A percentile compares a stretch with the other conserved stretches of the same genome.
These are phyloP conservation scores for Diutina ranongensis DNA, from an alignment of 1,139 yeast species.

Conservation along the genomic window DNA sequence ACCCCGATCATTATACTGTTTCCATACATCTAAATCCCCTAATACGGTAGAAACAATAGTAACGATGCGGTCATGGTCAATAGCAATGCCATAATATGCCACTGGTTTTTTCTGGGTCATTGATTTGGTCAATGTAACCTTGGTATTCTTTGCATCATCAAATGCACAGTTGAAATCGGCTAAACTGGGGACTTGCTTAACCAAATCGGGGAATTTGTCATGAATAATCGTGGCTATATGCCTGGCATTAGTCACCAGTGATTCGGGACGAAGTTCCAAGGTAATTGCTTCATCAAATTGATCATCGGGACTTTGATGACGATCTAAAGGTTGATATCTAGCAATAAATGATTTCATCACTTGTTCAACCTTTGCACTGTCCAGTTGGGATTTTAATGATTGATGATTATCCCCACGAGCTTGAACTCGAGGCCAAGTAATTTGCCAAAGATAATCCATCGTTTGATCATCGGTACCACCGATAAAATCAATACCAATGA, in stretches of 20 bases:
- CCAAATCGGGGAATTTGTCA: background rate
- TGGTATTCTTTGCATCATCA: constrained; percentile 35
- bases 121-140: constrained; percentile 37
- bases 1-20: constrained; percentile 14
- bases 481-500: constrained; percentile 61
- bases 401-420: constrained; percentile 86
- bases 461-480: constrained; percentile 14
- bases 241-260: constrained; percentile 9
- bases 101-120: constrained; percentile 10
- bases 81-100: constrained; percentile 20
- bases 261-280: constrained; percentile 7
- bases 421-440: constrained; percentile 51
- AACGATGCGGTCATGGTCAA: constrained; percentile 10
- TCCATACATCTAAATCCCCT: constrained; percentile 18
- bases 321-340: constrained; percentile 52
- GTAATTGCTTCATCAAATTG: constrained; percentile 10
- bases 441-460: constrained; percentile 23
- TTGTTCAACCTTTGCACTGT: constrained; percentile 33
- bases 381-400: constrained; percentile 47
- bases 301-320: constrained; percentile 9
- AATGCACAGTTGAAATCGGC: constrained; percentile 32
- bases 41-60: constrained; percentile 9
- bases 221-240: background rate
- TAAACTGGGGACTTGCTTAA: constrained; percentile 7
- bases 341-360: constrained; percentile 67